Percentiles rank a stretch among this genome's conserved stretches.
These are phyloP conservation scores for Phytophthora sp. DNA, from an alignment of 352 stramenopile genomes.

Conservation along the genomic window DNA sequence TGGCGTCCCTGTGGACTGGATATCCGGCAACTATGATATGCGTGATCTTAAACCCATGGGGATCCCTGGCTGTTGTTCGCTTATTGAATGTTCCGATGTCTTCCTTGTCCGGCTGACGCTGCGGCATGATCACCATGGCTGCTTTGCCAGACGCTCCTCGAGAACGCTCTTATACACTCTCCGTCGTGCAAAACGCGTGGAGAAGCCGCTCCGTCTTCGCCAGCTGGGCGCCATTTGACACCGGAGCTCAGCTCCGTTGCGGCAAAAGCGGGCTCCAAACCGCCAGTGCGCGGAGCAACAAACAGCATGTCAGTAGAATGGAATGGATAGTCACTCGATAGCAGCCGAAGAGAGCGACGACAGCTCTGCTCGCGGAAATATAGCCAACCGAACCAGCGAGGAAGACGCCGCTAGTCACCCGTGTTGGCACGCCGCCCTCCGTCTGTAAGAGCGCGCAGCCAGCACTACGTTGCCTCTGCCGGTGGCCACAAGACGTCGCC, in stretches of 20 bases:
- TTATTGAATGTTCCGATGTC: conserved; percentile 30
- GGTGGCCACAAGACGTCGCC: conserved; percentile 23
- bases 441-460: conserved; percentile 11
- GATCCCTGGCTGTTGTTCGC: conserved; percentile 3
- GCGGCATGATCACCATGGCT: neutral
- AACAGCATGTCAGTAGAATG: no score
- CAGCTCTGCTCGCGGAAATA: conserved; percentile 12
- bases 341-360: conserved; percentile 6
- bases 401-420: conserved; percentile 5
- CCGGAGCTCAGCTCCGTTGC: neutral
- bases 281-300: neutral
- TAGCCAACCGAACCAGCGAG: conserved; percentile 17
- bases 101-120: conserved; percentile 6
- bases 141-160: conserved; percentile 24
- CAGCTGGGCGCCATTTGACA: conserved; percentile 37
- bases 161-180: conserved; percentile 29
- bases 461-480: conserved; percentile 15
- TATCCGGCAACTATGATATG: conserved; percentile 15
- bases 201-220: conserved; percentile 2
- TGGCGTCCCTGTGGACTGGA: no score
- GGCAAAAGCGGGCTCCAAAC: neutral
- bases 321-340: conserved; percentile 31
- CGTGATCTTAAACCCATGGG: conserved; percentile 19
- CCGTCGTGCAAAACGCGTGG: conserved; percentile 33
- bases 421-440: conserved; percentile 13